Percentiles rank a stretch among this genome's conserved stretches.
These are phyloP conservation scores for Arthrobotrys musiformis DNA, from an alignment of 2,329 filamentous ascomycete genomes.

Conservation along the genomic window DNA sequence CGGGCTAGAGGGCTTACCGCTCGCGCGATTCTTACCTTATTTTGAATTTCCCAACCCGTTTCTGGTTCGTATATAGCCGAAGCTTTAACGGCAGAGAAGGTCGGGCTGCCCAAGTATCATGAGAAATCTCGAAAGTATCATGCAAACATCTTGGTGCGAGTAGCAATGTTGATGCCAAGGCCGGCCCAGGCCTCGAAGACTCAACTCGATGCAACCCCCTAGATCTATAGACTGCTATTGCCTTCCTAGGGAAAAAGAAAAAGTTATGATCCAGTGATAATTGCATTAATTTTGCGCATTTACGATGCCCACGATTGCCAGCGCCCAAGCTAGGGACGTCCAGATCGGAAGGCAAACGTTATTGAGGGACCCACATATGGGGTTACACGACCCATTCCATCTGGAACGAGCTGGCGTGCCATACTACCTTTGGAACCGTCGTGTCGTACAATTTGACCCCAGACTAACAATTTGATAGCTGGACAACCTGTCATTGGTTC, in stretches of 20 bases:
- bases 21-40: no score
- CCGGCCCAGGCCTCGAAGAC: neutral
- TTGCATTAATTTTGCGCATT: neutral
- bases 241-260: neutral
- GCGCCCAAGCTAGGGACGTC: neutral
- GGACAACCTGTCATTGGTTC: neutral
- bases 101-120: no score
- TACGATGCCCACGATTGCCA: neutral
- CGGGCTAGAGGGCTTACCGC: neutral
- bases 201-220: neutral
- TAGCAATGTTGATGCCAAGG: neutral
- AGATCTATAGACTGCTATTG: no score
- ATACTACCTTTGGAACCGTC: neutral
- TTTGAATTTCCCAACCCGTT: no score
- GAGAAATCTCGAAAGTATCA: no score
- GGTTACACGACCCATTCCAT: constrained; percentile 19
- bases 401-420: constrained; percentile 6
- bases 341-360: neutral
- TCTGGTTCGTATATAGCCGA: no score
- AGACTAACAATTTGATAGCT: no score
- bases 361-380: constrained; percentile 2
- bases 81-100: no score
- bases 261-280: neutral
- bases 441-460: no score
- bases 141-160: neutral